These are phyloP conservation scores for Capsella rubella DNA, from an alignment of 441 rosid species.

Conservation along the genomic window DNA sequence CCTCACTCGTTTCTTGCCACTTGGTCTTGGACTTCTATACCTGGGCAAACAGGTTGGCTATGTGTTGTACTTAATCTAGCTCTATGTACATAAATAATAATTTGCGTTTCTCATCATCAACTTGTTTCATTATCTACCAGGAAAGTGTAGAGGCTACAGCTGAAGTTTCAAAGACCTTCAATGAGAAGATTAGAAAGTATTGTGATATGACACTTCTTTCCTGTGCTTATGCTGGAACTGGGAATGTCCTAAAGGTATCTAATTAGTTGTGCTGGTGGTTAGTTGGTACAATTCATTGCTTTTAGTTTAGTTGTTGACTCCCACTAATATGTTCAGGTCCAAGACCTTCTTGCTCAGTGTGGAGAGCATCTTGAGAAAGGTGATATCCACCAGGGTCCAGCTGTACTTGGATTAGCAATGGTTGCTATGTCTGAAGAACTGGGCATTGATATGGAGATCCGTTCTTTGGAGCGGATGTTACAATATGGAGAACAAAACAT, in stretches of 20 bases:
- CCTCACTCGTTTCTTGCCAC: conserved; percentile 80
- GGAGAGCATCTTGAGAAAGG: conserved; percentile 89
- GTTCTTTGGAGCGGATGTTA: conserved; percentile 90
- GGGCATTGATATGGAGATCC: conserved; percentile 96
- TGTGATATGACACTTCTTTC: conserved; percentile 92
- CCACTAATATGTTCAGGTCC: conserved; percentile 61
- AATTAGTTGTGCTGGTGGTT: conserved; percentile 31
- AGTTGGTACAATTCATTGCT: conserved; percentile 18
- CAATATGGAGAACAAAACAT: conserved; percentile 94
- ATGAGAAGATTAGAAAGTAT: conserved; percentile 83
- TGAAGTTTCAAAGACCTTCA: conserved; percentile 89
- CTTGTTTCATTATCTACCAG: conserved; percentile 49
- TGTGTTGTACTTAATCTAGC: not conserved
- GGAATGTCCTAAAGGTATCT: conserved; percentile 90
- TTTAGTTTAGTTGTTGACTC: conserved; percentile 35
- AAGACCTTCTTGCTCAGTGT: conserved; percentile 87
- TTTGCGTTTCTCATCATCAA: not conserved
- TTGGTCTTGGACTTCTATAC: conserved; percentile 93
- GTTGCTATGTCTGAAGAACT: conserved; percentile 98
- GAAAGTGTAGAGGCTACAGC: conserved; percentile 92
- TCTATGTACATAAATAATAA: not conserved
- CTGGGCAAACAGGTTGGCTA: conserved; percentile 80
- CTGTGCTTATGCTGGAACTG: conserved; percentile 99
- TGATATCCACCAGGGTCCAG: conserved; percentile 93
- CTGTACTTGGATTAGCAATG: conserved; percentile 97